phyloP scores from a whole-genome alignment of 176 grass and related monocot genomes.

The Musa acuminata region DNA sequence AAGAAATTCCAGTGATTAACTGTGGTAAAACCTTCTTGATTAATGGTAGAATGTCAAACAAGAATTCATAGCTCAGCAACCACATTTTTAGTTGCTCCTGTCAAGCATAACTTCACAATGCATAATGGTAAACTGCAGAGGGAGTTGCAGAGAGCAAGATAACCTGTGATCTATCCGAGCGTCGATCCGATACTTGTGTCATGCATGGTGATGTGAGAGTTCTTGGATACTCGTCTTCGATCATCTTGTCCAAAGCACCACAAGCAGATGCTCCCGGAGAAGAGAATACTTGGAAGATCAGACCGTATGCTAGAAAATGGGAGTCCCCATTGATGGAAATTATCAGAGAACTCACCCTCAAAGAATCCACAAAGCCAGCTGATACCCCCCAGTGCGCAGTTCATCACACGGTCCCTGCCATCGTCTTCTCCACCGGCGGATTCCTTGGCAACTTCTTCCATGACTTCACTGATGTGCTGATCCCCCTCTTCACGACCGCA shows the following conservation, averaged over 20 bases:
- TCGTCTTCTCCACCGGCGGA: constrained; percentile 15
- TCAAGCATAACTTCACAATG: neutral
- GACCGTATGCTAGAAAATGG: constrained; percentile 14
- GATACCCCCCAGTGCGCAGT: neutral
- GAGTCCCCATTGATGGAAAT: neutral
- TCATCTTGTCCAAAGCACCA: neutral
- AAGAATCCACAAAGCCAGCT: neutral
- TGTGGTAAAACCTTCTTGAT: no score
- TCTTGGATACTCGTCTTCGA: neutral
- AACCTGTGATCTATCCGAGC: neutral
- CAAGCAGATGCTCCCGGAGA: neutral
- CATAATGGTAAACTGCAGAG: neutral
- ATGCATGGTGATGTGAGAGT: constrained; percentile 13
- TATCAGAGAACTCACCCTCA: constrained; percentile 3
- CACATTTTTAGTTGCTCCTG: neutral
- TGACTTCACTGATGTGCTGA: constrained; percentile 10
- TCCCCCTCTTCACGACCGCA: constrained; percentile 15
- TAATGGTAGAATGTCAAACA: no score
- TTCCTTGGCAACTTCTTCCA: constrained; percentile 22
- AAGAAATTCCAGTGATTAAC: no score
- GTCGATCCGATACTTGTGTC: constrained; percentile 2
- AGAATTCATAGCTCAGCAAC: neutral
- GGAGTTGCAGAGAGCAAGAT: constrained; percentile 3
- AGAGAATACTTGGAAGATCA: neutral
- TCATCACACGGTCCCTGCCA: neutral